phyloP scores from a whole-genome alignment of 2,329 filamentous ascomycete genomes.

The Mariannaea sp. region DNA sequence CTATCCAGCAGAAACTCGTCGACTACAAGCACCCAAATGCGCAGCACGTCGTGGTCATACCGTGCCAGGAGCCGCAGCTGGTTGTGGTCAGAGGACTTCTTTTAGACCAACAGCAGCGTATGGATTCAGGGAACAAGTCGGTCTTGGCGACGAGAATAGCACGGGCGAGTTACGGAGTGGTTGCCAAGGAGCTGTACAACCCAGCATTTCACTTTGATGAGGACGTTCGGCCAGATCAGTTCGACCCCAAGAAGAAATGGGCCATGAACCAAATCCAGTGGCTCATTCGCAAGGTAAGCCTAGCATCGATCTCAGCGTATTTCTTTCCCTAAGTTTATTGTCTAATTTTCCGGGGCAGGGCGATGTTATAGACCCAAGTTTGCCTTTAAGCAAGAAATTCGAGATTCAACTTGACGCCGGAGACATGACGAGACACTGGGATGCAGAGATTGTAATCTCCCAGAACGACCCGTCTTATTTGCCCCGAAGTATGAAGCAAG shows the following conservation, averaged over 20 bases:
- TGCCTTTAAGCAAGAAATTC: constrained; percentile 42
- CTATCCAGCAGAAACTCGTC: constrained; percentile 45
- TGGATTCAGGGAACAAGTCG: constrained; percentile 46
- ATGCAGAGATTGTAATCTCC: constrained; percentile 47
- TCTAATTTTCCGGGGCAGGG: constrained; percentile 38
- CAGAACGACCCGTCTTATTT: constrained; percentile 44
- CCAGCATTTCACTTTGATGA: constrained; percentile 27
- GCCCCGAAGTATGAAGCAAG: constrained; percentile 45
- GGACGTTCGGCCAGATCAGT: constrained; percentile 25
- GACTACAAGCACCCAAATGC: constrained; percentile 41
- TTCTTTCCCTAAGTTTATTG: background rate
- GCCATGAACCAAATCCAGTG: constrained; percentile 33
- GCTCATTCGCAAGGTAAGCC: constrained; percentile 33
- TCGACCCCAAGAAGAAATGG: constrained; percentile 25
- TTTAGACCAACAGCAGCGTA: constrained; percentile 54
- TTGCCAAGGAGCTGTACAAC: constrained; percentile 28
- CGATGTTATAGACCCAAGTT: constrained; percentile 45
- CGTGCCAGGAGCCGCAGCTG: constrained; percentile 57
- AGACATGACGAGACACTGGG: constrained; percentile 44
- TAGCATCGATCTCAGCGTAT: constrained; percentile 47
- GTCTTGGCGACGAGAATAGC: constrained; percentile 48
- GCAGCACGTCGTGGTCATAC: constrained; percentile 44
- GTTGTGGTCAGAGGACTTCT: constrained; percentile 60
- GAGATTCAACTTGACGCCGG: constrained; percentile 41
- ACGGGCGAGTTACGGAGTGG: constrained; percentile 32